phyloP scores from a whole-genome alignment of 2,329 filamentous ascomycete species.

The Pseudogymnoascus destructans region DNA sequence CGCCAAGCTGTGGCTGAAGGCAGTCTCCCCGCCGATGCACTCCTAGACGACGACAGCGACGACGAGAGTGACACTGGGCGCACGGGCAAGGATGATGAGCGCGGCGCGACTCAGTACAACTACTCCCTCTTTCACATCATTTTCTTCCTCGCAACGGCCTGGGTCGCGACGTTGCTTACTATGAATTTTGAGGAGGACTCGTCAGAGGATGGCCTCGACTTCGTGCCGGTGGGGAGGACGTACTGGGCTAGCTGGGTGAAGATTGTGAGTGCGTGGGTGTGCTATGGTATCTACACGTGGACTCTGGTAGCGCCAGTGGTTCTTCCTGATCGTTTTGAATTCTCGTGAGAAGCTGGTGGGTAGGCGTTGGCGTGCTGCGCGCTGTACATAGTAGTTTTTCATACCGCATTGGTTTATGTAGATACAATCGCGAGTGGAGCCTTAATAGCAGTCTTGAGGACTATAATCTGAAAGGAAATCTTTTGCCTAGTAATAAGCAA shows the following conservation, averaged over 20 bases:
- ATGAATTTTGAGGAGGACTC: conserved; percentile 60
- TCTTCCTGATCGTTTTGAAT: conserved; percentile 74
- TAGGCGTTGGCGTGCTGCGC: not conserved
- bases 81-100: conserved; percentile 72
- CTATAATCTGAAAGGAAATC: not conserved
- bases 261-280: conserved; percentile 95
- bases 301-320: conserved; percentile 77
- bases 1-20: conserved; percentile 87
- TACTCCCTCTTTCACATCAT: conserved; percentile 95
- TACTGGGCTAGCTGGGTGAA: conserved; percentile 99
- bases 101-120: conserved; percentile 82
- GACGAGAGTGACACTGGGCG: conserved; percentile 48
- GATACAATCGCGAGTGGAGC: not conserved
- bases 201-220: conserved; percentile 57
- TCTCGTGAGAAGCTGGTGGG: conserved; percentile 24
- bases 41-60: conserved; percentile 55
- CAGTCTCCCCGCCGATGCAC: conserved; percentile 77
- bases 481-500: not conserved
- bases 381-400: conserved; percentile 2
- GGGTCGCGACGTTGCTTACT: conserved; percentile 84
- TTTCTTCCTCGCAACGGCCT: conserved; percentile 90
- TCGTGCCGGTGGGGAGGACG: conserved; percentile 84
- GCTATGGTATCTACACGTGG: conserved; percentile 90
- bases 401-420: not conserved
- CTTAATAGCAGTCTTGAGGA: not conserved